Evolutionary conservation across 2,329 filamentous ascomycete genomes (phyloP), one percentile per base, ranked within the genome.

Genomic region (Claviceps sp.): DNA sequence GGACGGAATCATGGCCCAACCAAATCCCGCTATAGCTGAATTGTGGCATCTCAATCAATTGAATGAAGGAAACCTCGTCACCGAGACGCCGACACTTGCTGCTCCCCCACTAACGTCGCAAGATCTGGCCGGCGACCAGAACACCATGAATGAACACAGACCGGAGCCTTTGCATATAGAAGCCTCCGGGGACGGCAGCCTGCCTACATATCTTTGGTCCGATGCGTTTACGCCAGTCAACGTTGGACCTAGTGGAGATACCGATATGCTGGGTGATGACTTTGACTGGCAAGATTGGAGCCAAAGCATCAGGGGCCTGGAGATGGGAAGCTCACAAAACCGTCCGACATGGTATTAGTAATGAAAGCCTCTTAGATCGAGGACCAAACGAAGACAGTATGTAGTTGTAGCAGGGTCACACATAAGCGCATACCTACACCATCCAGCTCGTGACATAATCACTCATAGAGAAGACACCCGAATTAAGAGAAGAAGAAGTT

Each of bases 221-320:
- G 62, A 66, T 22, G 57, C 60, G 2, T 68, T 66, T 49, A 60
- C 62, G 16, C 54, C 57, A 3, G 58, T 61, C 50, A 64, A 65
- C 45, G 55, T 64, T 37, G 60, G 61, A 17, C 50, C 57, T 26
- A 43, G 56, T 6, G 67, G 68, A 47, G 65, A 70, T 24, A 58
- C 65, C 44, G 70, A 71, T 39, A 67, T 71, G 59, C 58, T 69
- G 53, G 70, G 71, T 2, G 64, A 67, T 2, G 66, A 69, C 6
- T 75, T 75, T 53, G 68, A 75, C 56, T 76, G 73, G 73, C 69
- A 74, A 48, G 69, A 70, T 52, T 76, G 73, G 70, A 70, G 69
- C 52, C 67, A 72, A 52, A 71, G 60, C 56, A 65, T 72, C 44
- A 64, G 64, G 30, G 68, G 67, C 0, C 54, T 71, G 51, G 69